Percentiles rank a stretch among this genome's conserved stretches.
Conservation (phyloP, 345 rosid genomes). For the Brassica juncea region DNA sequence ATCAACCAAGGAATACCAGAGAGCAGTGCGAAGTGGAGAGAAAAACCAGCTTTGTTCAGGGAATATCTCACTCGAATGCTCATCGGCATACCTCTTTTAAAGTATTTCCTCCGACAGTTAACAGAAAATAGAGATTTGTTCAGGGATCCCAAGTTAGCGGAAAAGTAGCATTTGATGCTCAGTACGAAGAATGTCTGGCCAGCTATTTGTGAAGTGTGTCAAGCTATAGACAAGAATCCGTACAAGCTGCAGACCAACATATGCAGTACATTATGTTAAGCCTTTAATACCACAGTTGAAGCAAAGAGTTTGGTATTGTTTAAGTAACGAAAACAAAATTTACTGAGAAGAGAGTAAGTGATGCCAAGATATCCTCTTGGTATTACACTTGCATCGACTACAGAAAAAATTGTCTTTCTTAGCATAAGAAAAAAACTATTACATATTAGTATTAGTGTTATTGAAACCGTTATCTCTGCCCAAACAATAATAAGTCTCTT, state of each 20-base stretch:
- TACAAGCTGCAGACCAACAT: conserved; percentile 61
- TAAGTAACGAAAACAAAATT: conserved; percentile 13
- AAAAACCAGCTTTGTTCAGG: no score
- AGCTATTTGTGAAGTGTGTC: conserved; percentile 64
- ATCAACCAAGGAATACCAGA: no score
- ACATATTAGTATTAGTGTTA: no score
- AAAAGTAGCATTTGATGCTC: conserved; percentile 33
- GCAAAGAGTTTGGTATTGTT: background rate
- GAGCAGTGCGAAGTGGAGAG: no score
- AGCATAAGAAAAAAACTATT: no score
- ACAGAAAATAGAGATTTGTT: conserved; percentile 33
- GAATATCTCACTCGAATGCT: no score
- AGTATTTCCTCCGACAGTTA: background rate
- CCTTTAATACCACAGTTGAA: background rate
- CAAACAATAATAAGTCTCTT: no score
- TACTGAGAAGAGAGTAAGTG: conserved; percentile 68
- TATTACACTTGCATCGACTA: background rate
- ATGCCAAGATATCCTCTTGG: conserved; percentile 62
- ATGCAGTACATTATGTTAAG: conserved; percentile 33
- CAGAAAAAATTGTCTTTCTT: no score
- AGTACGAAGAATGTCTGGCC: conserved; percentile 2
- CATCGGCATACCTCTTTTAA: background rate
- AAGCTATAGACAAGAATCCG: conserved; percentile 97
- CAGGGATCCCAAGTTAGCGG: background rate
- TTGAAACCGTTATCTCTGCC: no score